Conservation (phyloP, 495 filamentous ascomycete genomes). For the Talaromyces adpressus region DNA sequence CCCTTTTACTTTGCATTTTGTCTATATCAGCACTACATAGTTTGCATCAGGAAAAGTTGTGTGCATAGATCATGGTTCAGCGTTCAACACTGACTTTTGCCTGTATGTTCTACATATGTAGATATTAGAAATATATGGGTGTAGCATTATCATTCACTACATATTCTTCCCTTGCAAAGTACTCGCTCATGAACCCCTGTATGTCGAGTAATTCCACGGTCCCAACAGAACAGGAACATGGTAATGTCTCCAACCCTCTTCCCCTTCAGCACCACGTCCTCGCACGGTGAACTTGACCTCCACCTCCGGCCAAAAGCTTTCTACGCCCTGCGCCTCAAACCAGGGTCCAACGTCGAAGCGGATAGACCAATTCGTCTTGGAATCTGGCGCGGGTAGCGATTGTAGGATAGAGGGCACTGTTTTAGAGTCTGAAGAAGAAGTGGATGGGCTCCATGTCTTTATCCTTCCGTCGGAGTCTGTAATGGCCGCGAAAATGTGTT, state of each 20-base stretch:
- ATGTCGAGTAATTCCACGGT: conserved; percentile 90
- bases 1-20: conserved; percentile 11
- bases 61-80: background rate
- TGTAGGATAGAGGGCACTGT: conserved; percentile 45
- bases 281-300: conserved; percentile 75
- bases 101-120: background rate
- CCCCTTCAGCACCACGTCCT: conserved; percentile 42
- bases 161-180: background rate
- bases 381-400: conserved; percentile 27
- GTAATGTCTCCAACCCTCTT: conserved; percentile 68
- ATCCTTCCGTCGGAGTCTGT: conserved; percentile 89
- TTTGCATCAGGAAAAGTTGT: conserved; percentile 1
- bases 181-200: conserved; percentile 55
- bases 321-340: conserved; percentile 58
- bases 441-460: conserved; percentile 60
- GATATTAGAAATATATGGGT: background rate
- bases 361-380: conserved; percentile 59
- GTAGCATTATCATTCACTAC: background rate
- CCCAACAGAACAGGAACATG: conserved; percentile 88
- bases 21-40: conserved; percentile 1
- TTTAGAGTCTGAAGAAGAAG: conserved; percentile 29
- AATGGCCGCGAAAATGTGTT: conserved; percentile 49
- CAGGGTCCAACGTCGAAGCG: conserved; percentile 72
- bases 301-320: conserved; percentile 91
- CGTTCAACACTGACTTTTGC: background rate